Base-by-base conservation (phyloP, 176 grass and related monocot genomes). In the Puccinellia tenuiflora region DNA sequence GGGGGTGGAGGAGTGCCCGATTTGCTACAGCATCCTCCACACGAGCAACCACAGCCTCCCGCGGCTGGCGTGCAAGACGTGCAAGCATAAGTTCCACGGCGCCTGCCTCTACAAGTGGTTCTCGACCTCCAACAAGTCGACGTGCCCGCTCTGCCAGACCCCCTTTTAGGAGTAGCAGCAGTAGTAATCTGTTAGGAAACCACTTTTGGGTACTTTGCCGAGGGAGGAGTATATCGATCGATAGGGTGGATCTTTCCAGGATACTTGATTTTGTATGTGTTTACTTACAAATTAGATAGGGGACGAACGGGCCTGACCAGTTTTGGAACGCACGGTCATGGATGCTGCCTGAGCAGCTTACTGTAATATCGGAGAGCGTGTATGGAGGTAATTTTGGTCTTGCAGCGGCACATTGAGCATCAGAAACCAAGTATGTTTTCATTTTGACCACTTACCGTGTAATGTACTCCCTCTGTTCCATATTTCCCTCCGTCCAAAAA, bases 21-120 rank as follows among this genome's bases (percentile, higher is more conserved):
- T 98, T 84, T 98, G 96, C 76, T 98, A 98, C 80, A 98, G 92
- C 77, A 98, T 95, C 68, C 81, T 93, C 73, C 96, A 95, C 67
- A 93, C 96, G 59, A 88, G 90, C 82, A 98, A 98, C 85, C 96
- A 98, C 79, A 84, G 89, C 74, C 87, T 98, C 15, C 96, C 96
- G 4, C 79, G 85, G 70, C 87, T 98, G 54, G 96, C 96, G 18
- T 98, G 96, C 90, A 95, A 95, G 75, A 98, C 92, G 45, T 98
- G 96, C 85, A 90, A 80, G 83, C 96, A 98, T 75, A 98, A 98
- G 79, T 98, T 98, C 67, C 96, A 98, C 24, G 90, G 92, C 15
- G 92, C 91, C 51, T 98, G 92, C 85, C 81, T 98, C 81, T 98
- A 93, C 91, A 98, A 98, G 73, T 98, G 96, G 96, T 98, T 98